Evolutionary conservation across 176 grass and related monocot genomes (phyloP).

Genomic region (Carex parvula): DNA sequence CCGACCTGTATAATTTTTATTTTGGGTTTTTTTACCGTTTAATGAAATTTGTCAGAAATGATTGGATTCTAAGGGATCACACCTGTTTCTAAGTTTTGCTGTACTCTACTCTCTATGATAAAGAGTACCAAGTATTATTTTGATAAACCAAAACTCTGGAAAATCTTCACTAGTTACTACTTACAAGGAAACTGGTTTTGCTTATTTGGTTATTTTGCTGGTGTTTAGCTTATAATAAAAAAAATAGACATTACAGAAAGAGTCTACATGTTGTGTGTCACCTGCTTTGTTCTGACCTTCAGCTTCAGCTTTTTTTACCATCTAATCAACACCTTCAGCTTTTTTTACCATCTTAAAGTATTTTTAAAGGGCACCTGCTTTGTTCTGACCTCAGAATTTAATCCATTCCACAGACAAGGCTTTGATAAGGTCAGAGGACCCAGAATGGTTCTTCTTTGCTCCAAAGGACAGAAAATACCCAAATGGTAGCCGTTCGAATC

Average conservation of each 20-base stretch:
- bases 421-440: constrained; percentile 67
- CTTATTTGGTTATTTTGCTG: neutral
- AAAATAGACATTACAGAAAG: neutral
- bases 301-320: constrained; percentile 19
- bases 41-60: neutral
- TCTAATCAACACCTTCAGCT: neutral
- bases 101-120: neutral
- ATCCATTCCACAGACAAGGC: constrained; percentile 61
- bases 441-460: constrained; percentile 94
- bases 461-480: constrained; percentile 94
- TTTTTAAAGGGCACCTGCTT: neutral
- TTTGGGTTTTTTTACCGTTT: neutral
- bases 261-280: neutral
- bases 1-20: neutral
- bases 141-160: neutral
- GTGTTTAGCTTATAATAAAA: neutral
- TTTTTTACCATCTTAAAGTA: constrained; percentile 17
- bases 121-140: neutral
- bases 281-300: too few species aligned
- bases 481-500: constrained; percentile 72
- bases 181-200: neutral
- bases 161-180: neutral
- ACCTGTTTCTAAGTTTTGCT: neutral
- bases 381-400: neutral
- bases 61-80: neutral